These are phyloP conservation scores for Arbutus unedo DNA, from an alignment of 148 eudicot species.

Conservation along the genomic window DNA sequence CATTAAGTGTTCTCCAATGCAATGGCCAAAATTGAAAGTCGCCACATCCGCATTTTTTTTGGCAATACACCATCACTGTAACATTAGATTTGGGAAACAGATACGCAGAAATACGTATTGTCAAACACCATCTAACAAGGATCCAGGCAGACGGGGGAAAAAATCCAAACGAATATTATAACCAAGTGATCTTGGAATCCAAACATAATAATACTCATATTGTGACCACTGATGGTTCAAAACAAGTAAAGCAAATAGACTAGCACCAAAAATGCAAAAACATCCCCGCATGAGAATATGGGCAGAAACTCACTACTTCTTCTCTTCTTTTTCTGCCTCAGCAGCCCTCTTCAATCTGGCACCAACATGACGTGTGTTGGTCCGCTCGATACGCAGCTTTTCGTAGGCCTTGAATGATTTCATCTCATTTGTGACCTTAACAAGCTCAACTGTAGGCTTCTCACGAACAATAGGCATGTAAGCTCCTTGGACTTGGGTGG, in stretches of 20 bases:
- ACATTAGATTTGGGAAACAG: too few species aligned
- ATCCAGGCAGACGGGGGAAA: neutral
- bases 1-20: neutral
- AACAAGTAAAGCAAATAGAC: neutral
- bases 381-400: conserved; percentile 45
- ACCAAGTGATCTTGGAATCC: neutral
- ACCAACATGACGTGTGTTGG: conserved; percentile 39
- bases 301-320: conserved; percentile 26
- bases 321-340: conserved; percentile 58
- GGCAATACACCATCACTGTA: too few species aligned
- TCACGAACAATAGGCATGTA: conserved; percentile 46
- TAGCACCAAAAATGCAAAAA: neutral
- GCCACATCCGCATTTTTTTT: neutral
- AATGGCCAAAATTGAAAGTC: neutral
- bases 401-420: conserved; percentile 52
- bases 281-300: neutral
- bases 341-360: conserved; percentile 57
- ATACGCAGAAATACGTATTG: neutral
- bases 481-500: conserved; percentile 53
- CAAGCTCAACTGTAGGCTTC: conserved; percentile 44
- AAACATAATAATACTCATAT: neutral
- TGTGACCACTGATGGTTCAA: conserved; percentile 11
- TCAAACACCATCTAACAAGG: neutral
- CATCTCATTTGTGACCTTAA: conserved; percentile 49
- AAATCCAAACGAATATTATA: neutral